Evolutionary conservation across 2,329 filamentous ascomycete species (phyloP).

Genomic region (Teratosphaeria viscida): DNA sequence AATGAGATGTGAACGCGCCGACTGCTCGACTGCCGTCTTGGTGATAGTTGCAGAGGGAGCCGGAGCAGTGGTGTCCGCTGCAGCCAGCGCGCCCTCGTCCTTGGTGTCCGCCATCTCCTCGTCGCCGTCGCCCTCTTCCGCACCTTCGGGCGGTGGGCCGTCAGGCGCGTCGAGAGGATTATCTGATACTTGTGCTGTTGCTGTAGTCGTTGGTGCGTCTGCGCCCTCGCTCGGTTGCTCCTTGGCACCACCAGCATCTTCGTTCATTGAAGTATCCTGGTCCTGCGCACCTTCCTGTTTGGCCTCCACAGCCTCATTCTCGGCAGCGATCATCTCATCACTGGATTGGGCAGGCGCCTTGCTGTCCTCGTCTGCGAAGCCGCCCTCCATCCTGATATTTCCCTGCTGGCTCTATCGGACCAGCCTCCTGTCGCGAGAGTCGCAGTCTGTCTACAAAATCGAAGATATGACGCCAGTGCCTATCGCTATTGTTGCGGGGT

Average conservation of each 20-base stretch:
- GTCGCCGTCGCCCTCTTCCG: constrained; percentile 21
- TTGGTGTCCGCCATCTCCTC: constrained; percentile 53
- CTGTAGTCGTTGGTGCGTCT: constrained; percentile 19
- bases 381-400: constrained; percentile 8
- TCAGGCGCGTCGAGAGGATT: constrained; percentile 26
- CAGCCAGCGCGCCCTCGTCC: constrained; percentile 16
- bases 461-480: neutral
- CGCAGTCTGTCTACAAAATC: neutral
- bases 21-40: constrained; percentile 72
- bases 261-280: constrained; percentile 24
- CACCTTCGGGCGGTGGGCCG: constrained; percentile 47
- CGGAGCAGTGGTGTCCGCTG: constrained; percentile 30
- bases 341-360: constrained; percentile 24
- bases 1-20: constrained; percentile 83
- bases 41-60: constrained; percentile 43
- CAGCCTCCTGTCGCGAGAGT: neutral
- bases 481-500: neutral
- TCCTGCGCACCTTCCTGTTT: constrained; percentile 18
- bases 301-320: constrained; percentile 24
- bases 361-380: constrained; percentile 22
- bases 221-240: constrained; percentile 11
- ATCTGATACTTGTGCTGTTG: constrained; percentile 19
- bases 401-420: neutral
- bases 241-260: constrained; percentile 17
- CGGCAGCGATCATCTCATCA: constrained; percentile 25